Percentiles rank a stretch among this genome's conserved stretches.
These are phyloP conservation scores for Diaporthe aspalathi DNA, from an alignment of 2,329 filamentous ascomycete species.

Conservation along the genomic window DNA sequence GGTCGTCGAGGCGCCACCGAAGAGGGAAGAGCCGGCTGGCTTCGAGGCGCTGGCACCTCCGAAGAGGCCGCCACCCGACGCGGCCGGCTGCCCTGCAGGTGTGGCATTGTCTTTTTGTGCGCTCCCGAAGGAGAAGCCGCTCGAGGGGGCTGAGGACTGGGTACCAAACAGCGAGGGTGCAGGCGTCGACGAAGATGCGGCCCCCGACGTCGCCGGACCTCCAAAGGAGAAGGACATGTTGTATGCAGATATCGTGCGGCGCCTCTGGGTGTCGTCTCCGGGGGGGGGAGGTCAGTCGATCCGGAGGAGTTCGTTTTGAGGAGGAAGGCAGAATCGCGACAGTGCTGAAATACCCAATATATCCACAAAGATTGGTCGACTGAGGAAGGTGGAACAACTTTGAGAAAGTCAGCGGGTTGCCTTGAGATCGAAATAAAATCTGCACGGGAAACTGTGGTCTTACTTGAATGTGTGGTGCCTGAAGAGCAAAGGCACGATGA, in stretches of 20 bases:
- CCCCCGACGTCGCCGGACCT: constrained; percentile 48
- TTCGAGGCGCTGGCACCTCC: constrained; percentile 40
- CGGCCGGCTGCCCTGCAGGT: constrained; percentile 34
- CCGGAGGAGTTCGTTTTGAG: neutral
- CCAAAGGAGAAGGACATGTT: constrained; percentile 45
- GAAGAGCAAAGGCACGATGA: neutral
- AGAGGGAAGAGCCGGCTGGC: constrained; percentile 24
- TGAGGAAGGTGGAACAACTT: neutral
- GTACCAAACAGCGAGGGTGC: constrained; percentile 57
- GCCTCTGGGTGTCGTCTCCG: neutral
- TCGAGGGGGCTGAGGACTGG: constrained; percentile 34
- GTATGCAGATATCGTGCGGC: constrained; percentile 20
- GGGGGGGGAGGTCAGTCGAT: neutral
- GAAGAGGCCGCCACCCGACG: constrained; percentile 48
- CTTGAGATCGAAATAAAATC: neutral
- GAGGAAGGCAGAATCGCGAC: neutral
- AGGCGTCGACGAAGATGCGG: constrained; percentile 54
- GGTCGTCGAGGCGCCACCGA: constrained; percentile 34
- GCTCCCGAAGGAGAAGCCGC: constrained; percentile 56
- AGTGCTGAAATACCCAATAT: neutral
- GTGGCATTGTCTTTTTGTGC: constrained; percentile 38
- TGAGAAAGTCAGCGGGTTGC: constrained; percentile 8
- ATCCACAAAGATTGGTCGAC: neutral
- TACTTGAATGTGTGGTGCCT: neutral
- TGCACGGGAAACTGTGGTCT: neutral